Evolutionary conservation across 257 asterid species (phyloP), one percentile per base, ranked within the genome.

Genomic region (Apocynum venetum): DNA sequence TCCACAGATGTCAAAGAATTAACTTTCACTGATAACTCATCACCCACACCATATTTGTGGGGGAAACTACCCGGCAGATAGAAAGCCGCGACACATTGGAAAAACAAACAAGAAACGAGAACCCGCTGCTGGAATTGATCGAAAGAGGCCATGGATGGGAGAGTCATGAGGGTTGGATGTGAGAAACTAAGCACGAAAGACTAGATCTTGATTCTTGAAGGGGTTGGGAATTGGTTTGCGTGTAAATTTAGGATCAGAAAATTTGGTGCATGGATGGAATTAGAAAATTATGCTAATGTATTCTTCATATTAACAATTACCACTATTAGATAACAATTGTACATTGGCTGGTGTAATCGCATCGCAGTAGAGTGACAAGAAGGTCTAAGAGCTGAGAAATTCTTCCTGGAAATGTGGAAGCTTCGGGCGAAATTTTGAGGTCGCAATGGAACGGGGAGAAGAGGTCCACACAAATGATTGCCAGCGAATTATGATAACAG

Each of bases 1-100:
- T 72, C 82, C 17, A 79, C 66, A 0, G 82, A 79, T 40, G 82
- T 72, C 55, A 79, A 46, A 4, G 82, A 79, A 72, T 79, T 79
- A 13, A 79, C 78, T 51, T 79, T 73, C 57, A 73, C 82, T 38
- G 57, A 46, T 49, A 79, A 61, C 44, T 47, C 1, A 35, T 79
- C 78, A 2, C 78, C 82, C 44, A 64, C 55, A 8, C 20, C 64
- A 48, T 61, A 79, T 72, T 51, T 79, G 77, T 79, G 78, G 0
- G 73, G 72, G 78, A 72, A 79, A 73, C 73, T 79, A 19, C 82
- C 82, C 5, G 82, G 82, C 61, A 79, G 74, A 52, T 79, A 79
- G 56, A 79, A 79, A 0, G 53, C 53, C 4, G 52, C 13, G 19
- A 68, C 73, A 44, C 38, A 43, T 43, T 68, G 73, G 35, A 43